phyloP scores from a whole-genome alignment of 306 rosid genomes.

The Sesbania bispinosa region DNA sequence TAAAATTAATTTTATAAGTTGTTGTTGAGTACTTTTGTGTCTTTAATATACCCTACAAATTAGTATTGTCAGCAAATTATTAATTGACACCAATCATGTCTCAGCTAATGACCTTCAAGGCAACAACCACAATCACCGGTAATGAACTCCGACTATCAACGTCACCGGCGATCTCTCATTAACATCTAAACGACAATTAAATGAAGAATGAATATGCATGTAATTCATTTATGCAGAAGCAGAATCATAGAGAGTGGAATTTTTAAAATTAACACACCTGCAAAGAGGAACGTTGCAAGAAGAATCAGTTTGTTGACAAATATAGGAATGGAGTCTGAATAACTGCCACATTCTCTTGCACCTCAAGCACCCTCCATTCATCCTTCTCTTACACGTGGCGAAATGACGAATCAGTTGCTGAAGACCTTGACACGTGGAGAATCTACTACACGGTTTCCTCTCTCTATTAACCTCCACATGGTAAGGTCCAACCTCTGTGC shows the following conservation, averaged over 20 bases:
- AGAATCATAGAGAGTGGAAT: neutral
- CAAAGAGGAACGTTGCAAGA: constrained; percentile 94
- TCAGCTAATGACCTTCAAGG: no score
- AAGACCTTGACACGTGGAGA: constrained; percentile 69
- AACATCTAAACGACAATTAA: no score
- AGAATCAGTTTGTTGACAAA: constrained; percentile 61
- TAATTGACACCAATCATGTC: no score
- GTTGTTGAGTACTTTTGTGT: no score
- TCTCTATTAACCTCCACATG: constrained; percentile 44
- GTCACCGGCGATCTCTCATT: no score
- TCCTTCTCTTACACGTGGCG: constrained; percentile 54
- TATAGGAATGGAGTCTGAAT: constrained; percentile 68
- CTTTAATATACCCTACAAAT: no score
- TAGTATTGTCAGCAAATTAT: no score
- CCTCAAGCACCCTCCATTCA: constrained; percentile 62
- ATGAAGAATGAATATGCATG: no score
- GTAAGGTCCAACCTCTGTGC: constrained; percentile 70
- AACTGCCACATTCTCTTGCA: constrained; percentile 98
- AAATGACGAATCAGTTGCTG: constrained; percentile 73
- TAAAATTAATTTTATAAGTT: no score
- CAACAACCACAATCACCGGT: no score
- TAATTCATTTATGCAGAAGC: no score
- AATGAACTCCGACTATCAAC: no score
- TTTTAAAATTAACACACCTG: constrained; percentile 34
- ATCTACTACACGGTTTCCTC: constrained; percentile 60